phyloP scores from a whole-genome alignment of 2,329 filamentous ascomycete species.

The Pseudogymnoascus sp. region DNA sequence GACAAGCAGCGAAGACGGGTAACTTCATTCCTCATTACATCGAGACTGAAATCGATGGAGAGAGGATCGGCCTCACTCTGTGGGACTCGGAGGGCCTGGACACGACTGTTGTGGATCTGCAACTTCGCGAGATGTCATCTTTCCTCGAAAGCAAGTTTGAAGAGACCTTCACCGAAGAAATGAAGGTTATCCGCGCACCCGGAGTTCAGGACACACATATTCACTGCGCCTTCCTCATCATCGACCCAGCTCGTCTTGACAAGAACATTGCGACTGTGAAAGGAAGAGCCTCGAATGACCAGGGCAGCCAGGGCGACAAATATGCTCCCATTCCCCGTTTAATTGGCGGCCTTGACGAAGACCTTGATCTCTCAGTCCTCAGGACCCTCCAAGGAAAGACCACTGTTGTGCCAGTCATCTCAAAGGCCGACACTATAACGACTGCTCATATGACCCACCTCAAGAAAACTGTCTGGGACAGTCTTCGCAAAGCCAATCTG shows the following conservation, averaged over 20 bases:
- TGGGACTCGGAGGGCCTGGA: slow-evolving; percentile 97
- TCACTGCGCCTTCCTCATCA: slow-evolving; percentile 85
- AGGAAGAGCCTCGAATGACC: slow-evolving; percentile 42
- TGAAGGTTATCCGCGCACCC: slow-evolving; percentile 90
- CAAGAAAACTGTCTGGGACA: slow-evolving; percentile 84
- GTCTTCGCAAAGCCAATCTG: slow-evolving; percentile 74
- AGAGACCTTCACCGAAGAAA: slow-evolving; percentile 93
- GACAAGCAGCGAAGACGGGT: slow-evolving; percentile 32
- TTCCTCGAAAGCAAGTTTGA: slow-evolving; percentile 98
- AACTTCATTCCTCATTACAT: slow-evolving; percentile 83
- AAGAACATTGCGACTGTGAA: slow-evolving; percentile 66
- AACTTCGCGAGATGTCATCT: slow-evolving; percentile 80
- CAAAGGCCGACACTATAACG: slow-evolving; percentile 96
- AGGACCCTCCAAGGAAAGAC: slow-evolving; percentile 86
- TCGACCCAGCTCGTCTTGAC: slow-evolving; percentile 82
- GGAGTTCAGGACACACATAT: slow-evolving; percentile 95
- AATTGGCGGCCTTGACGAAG: slow-evolving; percentile 70
- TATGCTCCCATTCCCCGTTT: slow-evolving; percentile 35
- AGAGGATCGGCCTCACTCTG: slow-evolving; percentile 83
- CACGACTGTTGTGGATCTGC: slow-evolving; percentile 89
- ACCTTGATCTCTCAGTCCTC: slow-evolving; percentile 83
- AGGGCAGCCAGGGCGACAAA: slow-evolving; percentile 41
- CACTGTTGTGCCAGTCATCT: slow-evolving; percentile 88
- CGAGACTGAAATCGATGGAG: slow-evolving; percentile 88
- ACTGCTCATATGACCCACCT: slow-evolving; percentile 85